phyloP scores from a whole-genome alignment of 495 filamentous ascomycete species.

The Saxophila tyrrhenica region DNA sequence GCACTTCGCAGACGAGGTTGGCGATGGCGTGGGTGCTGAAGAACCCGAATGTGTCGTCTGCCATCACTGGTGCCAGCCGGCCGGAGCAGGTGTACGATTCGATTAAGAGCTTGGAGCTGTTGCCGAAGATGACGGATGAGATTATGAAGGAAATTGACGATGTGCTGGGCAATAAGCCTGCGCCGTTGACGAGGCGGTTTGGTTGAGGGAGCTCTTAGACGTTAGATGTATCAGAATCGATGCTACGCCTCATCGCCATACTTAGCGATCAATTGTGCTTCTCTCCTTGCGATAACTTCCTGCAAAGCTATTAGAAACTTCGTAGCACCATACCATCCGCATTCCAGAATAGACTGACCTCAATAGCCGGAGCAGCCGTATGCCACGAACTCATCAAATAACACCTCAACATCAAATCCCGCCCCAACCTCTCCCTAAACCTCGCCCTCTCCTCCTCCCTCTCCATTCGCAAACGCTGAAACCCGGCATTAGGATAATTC shows the following conservation, averaged over 20 bases:
- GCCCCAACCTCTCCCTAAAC: not conserved
- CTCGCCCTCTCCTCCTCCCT: not conserved
- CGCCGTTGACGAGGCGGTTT: constrained; percentile 23
- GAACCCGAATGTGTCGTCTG: constrained; percentile 61
- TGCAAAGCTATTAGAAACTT: not conserved
- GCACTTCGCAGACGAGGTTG: constrained; percentile 51
- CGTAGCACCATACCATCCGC: not conserved
- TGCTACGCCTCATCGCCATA: not conserved
- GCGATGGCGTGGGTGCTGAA: constrained; percentile 71
- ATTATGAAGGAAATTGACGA: constrained; percentile 60
- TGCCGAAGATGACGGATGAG: constrained; percentile 54
- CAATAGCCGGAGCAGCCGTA: constrained; percentile 1
- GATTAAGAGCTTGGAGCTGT: constrained; percentile 47
- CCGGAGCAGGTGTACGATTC: constrained; percentile 65
- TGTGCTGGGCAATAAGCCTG: constrained; percentile 53
- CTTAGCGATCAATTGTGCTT: not conserved
- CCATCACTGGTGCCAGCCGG: constrained; percentile 66
- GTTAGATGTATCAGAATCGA: too few species aligned
- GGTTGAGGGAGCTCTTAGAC: not conserved
- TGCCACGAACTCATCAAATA: not conserved
- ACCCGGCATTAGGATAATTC: not conserved
- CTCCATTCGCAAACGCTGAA: not conserved
- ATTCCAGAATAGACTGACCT: not conserved
- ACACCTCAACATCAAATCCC: not conserved
- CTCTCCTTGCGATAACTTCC: not conserved